Percentiles rank a stretch among this genome's conserved stretches.
phyloP scores from a whole-genome alignment of 768 basidiomycete species.

The Ramaria sp. region DNA sequence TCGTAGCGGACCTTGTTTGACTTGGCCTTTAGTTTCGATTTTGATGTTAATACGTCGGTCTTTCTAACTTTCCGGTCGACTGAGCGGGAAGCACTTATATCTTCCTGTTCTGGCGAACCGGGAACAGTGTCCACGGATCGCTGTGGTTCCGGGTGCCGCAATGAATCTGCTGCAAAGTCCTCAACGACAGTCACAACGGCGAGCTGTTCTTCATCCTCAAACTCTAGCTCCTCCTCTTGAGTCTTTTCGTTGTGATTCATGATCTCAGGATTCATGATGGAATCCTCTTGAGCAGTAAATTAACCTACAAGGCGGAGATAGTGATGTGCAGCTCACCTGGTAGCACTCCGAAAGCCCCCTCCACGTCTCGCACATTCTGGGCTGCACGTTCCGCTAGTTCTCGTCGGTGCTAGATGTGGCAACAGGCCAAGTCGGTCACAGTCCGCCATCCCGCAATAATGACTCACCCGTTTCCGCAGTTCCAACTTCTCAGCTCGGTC shows the following conservation, averaged over 20 bases:
- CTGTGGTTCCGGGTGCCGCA: constrained; percentile 22
- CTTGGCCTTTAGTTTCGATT: constrained; percentile 14
- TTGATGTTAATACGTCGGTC: not conserved
- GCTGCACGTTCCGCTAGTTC: constrained; percentile 67
- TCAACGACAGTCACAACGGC: constrained; percentile 89
- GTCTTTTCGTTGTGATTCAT: constrained; percentile 16
- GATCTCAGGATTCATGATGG: not conserved
- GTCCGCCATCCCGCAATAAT: not conserved
- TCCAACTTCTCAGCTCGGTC: constrained; percentile 71
- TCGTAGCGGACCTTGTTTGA: constrained; percentile 52
- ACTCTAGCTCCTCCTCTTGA: constrained; percentile 52
- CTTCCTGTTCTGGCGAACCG: constrained; percentile 28
- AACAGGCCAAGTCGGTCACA: constrained; percentile 12
- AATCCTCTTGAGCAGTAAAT: not conserved
- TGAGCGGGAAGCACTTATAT: not conserved
- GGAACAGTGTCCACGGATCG: constrained; percentile 23
- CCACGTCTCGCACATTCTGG: constrained; percentile 69
- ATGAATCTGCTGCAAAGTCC: constrained; percentile 70
- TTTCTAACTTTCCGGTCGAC: not conserved
- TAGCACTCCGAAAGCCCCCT: constrained; percentile 37
- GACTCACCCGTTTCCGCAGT: constrained; percentile 63
- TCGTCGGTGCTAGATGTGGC: constrained; percentile 52
- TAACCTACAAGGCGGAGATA: not conserved
- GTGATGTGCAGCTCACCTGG: not conserved
- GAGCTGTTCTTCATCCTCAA: constrained; percentile 72